Evolutionary conservation across 768 basidiomycete species (phyloP).

Genomic region (Xerocomellus intermedius): DNA sequence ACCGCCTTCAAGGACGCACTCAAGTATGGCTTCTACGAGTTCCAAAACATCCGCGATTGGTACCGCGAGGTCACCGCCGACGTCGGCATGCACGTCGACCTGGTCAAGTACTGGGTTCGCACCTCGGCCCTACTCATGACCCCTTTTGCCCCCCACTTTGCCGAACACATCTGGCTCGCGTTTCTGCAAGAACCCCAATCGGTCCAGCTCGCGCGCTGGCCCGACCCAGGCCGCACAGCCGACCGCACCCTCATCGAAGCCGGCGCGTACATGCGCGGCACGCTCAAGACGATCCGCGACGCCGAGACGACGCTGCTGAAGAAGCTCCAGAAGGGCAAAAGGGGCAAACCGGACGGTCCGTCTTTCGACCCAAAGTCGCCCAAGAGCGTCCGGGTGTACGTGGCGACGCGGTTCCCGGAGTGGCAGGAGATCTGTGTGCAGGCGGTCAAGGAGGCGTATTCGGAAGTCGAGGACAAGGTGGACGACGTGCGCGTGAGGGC

Average conservation of each 20-base stretch:
- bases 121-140: conserved; percentile 74
- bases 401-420: conserved; percentile 85
- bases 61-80: conserved; percentile 91
- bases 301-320: conserved; percentile 78
- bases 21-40: conserved; percentile 94
- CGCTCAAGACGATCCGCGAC: conserved; percentile 90
- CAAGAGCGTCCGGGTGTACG: conserved; percentile 85
- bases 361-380: conserved; percentile 82
- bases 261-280: conserved; percentile 81
- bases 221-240: conserved; percentile 56
- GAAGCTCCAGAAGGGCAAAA: conserved; percentile 77
- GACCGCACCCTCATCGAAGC: conserved; percentile 71
- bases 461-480: conserved; percentile 55
- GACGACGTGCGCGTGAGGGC: conserved; percentile 81
- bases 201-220: conserved; percentile 84
- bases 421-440: conserved; percentile 90
- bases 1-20: conserved; percentile 95
- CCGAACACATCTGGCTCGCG: conserved; percentile 84
- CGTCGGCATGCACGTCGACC: conserved; percentile 87
- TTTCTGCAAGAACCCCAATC: conserved; percentile 73
- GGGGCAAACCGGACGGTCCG: conserved; percentile 43
- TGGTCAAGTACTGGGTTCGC: conserved; percentile 84
- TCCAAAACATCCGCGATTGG: conserved; percentile 90
- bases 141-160: conserved; percentile 91
- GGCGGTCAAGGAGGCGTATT: conserved; percentile 68